Evolutionary conservation across 2,329 filamentous ascomycete genomes (phyloP).

Genomic region (Fusarium nodosum): DNA sequence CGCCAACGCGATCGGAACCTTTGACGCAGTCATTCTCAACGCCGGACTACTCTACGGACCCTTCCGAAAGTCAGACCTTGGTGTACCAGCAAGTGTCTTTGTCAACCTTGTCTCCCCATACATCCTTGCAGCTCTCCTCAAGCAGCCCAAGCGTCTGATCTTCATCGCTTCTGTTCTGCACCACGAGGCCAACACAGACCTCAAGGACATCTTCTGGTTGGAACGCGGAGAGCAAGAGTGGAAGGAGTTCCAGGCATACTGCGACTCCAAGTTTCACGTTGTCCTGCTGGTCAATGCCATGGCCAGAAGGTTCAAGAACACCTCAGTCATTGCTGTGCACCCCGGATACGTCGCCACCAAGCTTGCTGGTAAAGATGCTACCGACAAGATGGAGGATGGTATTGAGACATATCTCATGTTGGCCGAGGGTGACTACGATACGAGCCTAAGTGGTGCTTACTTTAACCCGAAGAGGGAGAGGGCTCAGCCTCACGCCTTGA

Average conservation of each 20-base stretch:
- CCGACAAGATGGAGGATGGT: constrained; percentile 41
- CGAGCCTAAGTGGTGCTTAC: constrained; percentile 33
- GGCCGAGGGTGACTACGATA: constrained; percentile 42
- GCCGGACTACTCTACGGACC: constrained; percentile 39
- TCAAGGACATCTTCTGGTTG: constrained; percentile 43
- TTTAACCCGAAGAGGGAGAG: constrained; percentile 40
- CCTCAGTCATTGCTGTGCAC: constrained; percentile 39
- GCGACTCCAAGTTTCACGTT: constrained; percentile 42
- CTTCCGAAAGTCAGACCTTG: constrained; percentile 37
- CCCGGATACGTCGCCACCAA: constrained; percentile 46
- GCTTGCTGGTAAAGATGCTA: constrained; percentile 25
- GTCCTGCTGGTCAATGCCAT: constrained; percentile 42
- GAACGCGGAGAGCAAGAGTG: constrained; percentile 34
- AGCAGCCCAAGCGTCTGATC: constrained; percentile 37
- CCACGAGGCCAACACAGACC: constrained; percentile 26
- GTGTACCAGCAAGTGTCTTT: constrained; percentile 38
- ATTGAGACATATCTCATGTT: constrained; percentile 42
- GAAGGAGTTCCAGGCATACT: constrained; percentile 42
- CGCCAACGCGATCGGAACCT: constrained; percentile 40
- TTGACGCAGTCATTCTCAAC: constrained; percentile 42
- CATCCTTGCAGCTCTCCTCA: constrained; percentile 41
- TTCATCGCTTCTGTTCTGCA: constrained; percentile 42
- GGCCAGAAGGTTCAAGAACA: constrained; percentile 35
- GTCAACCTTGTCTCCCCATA: constrained; percentile 45
- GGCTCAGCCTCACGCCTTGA: constrained; percentile 24